Evolutionary conservation across 2,329 filamentous ascomycete genomes (phyloP), one percentile per base, ranked within the genome.

Genomic region (Chrysosphaeria jannelii): DNA sequence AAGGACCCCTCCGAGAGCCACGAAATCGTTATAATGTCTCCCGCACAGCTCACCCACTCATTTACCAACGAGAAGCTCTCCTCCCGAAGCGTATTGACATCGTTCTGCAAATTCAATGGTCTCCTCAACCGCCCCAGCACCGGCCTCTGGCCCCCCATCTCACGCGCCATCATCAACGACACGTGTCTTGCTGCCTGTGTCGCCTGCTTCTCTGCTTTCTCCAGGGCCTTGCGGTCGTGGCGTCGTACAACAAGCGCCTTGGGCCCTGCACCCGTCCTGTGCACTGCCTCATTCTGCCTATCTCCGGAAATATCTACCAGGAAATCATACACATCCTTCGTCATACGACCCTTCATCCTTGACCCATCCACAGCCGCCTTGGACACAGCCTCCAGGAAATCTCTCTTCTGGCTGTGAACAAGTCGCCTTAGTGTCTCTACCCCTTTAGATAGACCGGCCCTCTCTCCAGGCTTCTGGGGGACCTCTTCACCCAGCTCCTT

Each of bases 21-120:
- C 10, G 46, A 47, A 23, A 63, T 45, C 3, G 59, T 55, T 12
- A 50, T 45, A 20, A 67, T 53, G 32, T 67, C 61, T 4, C 62
- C 61, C 14, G 61, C 59, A 24, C 58, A 63, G 31, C 57, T 53
- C 2, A 51, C 58, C 46, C 58, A 67, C 33, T 63, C 52, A 3
- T 50, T 44, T 14, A 50, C 43, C 6, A 51, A 39, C 22, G 48
- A 42, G 4, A 67, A 31, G 2, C 40, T 41, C 27, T 67, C 60
- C 31, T 66, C 60, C 5, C 41, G 39, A 13, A 42, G 37, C 18
- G 41, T 48, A 12, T 35, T 43, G 19, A 56, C 45, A 18, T 49
- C 45, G 17, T 47, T 47, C 11, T 41, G 40, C 17, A 57, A 50
- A 29, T 56, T 50, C 10, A 44, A 30, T 4, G 46, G 47, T 9